phyloP scores from a whole-genome alignment of 2,329 filamentous ascomycete species.

The Aspergillus felis region DNA sequence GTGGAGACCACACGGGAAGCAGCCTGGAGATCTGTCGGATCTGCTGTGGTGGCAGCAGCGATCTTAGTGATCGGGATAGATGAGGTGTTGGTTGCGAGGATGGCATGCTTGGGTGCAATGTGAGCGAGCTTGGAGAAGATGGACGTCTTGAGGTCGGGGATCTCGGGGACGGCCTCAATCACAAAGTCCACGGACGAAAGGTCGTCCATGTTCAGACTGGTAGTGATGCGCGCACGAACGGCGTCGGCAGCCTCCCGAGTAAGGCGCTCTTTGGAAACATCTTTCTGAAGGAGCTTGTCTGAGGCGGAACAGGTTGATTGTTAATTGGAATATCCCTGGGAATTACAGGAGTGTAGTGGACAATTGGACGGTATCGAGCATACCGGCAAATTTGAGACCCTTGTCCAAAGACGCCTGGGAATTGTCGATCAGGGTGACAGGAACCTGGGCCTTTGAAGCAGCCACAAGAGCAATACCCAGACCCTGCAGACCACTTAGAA shows the following conservation, averaged over 20 bases:
- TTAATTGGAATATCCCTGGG: not conserved
- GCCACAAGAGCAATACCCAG: conserved; percentile 94
- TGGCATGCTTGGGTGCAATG: conserved; percentile 77
- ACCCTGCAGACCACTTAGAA: conserved; percentile 56
- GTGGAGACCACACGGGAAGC: conserved; percentile 89
- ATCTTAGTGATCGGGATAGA: conserved; percentile 97
- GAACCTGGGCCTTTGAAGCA: conserved; percentile 74
- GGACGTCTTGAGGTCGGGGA: conserved; percentile 76
- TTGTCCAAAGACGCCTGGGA: conserved; percentile 84
- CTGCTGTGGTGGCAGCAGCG: conserved; percentile 74
- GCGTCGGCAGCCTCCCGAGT: conserved; percentile 75
- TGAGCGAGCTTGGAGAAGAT: conserved; percentile 82
- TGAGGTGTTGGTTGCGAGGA: conserved; percentile 97
- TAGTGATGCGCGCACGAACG: conserved; percentile 63
- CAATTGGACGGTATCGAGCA: not conserved
- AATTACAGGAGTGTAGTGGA: not conserved
- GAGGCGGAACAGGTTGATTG: conserved; percentile 1
- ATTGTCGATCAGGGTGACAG: conserved; percentile 80
- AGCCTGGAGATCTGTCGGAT: conserved; percentile 74
- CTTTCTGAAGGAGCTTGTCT: conserved; percentile 92
- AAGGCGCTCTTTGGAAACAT: conserved; percentile 82
- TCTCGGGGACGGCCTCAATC: conserved; percentile 95
- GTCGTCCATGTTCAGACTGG: conserved; percentile 70
- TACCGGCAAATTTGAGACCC: conserved; percentile 83
- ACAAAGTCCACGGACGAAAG: conserved; percentile 88